A percentile compares a stretch with the other conserved stretches of the same genome.
These are phyloP conservation scores for Malus hybrid DNA, from an alignment of 331 rosid genomes.

Conservation along the genomic window DNA sequence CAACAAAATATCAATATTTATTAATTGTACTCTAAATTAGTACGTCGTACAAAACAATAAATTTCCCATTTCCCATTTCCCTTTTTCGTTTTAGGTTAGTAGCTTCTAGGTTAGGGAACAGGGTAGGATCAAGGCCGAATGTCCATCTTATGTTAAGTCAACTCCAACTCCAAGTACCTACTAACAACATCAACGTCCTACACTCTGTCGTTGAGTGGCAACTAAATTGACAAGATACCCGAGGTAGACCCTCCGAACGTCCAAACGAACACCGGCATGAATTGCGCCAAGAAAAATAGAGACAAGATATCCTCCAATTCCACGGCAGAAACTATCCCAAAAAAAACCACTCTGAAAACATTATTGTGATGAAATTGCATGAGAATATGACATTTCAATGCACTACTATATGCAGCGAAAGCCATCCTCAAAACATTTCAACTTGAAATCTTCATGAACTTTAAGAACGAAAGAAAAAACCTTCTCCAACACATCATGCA, in stretches of 20 bases:
- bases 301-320: not conserved
- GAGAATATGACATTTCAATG: not conserved
- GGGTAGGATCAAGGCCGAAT: not conserved
- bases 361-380: not conserved
- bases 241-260: too few species aligned
- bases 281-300: not conserved
- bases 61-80: too few species aligned
- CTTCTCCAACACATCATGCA: not conserved
- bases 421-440: not conserved
- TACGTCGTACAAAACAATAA: too few species aligned
- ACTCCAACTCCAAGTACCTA: not conserved
- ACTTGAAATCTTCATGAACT: not conserved
- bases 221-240: not conserved
- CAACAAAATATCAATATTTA: too few species aligned
- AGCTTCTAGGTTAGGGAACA: not conserved
- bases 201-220: not conserved
- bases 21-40: too few species aligned
- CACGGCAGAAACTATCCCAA: not conserved
- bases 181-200: not conserved
- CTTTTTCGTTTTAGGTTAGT: not conserved
- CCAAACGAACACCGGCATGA: too few species aligned
- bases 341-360: not conserved
- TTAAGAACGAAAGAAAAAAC: not conserved
- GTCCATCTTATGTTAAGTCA: not conserved
- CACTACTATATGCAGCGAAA: not conserved